Evolutionary conservation across 164 flowering plant species (phyloP).

Genomic region (Liriodendron chinense): DNA sequence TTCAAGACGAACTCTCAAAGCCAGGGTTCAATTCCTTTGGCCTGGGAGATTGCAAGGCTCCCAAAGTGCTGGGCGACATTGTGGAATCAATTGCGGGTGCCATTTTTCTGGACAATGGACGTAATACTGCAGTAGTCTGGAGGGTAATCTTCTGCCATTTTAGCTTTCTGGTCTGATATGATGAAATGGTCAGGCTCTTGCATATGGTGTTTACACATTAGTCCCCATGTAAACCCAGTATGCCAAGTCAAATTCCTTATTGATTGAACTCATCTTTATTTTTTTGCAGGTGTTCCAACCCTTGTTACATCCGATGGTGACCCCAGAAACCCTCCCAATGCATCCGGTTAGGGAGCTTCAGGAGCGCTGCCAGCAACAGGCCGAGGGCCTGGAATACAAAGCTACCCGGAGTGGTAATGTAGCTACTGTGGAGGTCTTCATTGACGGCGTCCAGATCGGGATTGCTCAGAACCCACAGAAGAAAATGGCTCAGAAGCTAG

Average conservation of each 20-base stretch:
- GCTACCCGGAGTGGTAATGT: conserved; percentile 79
- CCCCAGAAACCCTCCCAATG: conserved; percentile 99
- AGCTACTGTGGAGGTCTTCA: conserved; percentile 92
- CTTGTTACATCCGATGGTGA: conserved; percentile 89
- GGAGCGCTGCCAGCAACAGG: conserved; percentile 98
- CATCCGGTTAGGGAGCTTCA: conserved; percentile 98
- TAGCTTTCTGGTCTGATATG: not conserved
- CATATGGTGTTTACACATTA: not conserved
- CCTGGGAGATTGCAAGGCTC: conserved; percentile 98
- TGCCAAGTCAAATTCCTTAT: not conserved
- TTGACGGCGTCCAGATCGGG: conserved; percentile 92
- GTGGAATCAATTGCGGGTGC: conserved; percentile 99
- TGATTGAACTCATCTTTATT: not conserved
- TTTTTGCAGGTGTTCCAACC: conserved; percentile 76
- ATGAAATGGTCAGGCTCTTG: not conserved
- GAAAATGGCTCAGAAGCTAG: conserved; percentile 99
- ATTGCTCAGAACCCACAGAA: conserved; percentile 92
- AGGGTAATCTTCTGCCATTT: conserved; percentile 38
- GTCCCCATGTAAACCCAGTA: not conserved
- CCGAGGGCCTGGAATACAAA: conserved; percentile 97
- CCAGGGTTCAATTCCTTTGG: conserved; percentile 98
- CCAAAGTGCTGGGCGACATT: conserved; percentile 98
- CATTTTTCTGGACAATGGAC: conserved; percentile 81
- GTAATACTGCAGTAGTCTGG: conserved; percentile 81
- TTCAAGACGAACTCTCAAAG: conserved; percentile 58